Base-by-base conservation (phyloP, 2,329 filamentous ascomycete genomes). In the Blumeria hordei region DNA sequence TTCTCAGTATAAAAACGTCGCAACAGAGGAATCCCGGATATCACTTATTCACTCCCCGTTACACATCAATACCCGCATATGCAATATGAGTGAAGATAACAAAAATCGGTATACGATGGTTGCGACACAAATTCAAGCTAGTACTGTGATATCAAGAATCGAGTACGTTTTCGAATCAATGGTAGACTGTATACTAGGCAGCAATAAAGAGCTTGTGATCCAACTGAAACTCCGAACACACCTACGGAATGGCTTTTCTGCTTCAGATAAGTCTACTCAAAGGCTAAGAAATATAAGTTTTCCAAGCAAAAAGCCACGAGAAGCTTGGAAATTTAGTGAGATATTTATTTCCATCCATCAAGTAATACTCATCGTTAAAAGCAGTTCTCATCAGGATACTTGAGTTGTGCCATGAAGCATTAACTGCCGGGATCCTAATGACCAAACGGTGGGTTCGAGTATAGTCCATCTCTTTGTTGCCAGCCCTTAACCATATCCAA, bases 361-460 rank as follows among this genome's bases (percentile, higher is more conserved):
- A 28, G 21, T 8, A 41, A 51, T 54, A 53, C 45, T 59, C 32
- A 59, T 43, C 8, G 47, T 28, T 49, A 39, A 35, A 18, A 82
- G 78, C 74, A 37, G 72, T 74, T 5, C 61, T 81, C 6, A 66
- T 83, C 34, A 69, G 74, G 8, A 74, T 83, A 50, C 67, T 83
- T 10, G 74, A 80, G 59, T 60, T 80, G 1, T 73, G 74, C 0
- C 78, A 80, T 58, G 72, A 77, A 60, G 76, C 78, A 3, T 66
- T 83, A 1, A 66, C 74, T 0, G 70, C 72, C 0, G 76, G 74
- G 1, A 71, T 67, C 8, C 61, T 77, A 2, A 69, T 79, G 18
- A 81, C 79, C 2, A 83, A 83, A 65, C 76, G 79, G 78, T 81
- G 45, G 66, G 32, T 44, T 28, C 21, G 14, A 51, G 7, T 18